A percentile compares a stretch with the other conserved stretches of the same genome.
These are phyloP conservation scores for Russula dissimulans DNA, from an alignment of 768 basidiomycete species.

Conservation along the genomic window DNA sequence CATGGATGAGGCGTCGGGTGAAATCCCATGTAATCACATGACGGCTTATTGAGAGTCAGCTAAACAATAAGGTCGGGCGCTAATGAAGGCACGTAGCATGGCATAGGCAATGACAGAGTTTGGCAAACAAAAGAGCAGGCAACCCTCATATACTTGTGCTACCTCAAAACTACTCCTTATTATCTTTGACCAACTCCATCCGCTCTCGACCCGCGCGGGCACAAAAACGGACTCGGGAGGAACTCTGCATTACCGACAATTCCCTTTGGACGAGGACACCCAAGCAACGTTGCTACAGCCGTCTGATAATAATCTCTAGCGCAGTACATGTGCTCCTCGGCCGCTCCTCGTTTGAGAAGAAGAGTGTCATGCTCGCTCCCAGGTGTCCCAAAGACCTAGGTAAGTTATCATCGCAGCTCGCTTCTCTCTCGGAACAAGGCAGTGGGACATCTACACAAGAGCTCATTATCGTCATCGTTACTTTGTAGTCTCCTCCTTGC, in stretches of 20 bases:
- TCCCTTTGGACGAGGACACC: no score
- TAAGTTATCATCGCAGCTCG: background rate
- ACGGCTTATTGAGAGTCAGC: no score
- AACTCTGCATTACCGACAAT: no score
- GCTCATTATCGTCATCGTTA: no score
- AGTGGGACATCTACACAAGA: background rate
- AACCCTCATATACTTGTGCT: slow-evolving; percentile 6
- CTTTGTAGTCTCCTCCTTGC: no score
- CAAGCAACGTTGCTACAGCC: no score
- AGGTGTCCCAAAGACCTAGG: background rate
- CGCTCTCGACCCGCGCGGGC: background rate
- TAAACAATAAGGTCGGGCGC: background rate
- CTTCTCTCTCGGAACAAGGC: background rate
- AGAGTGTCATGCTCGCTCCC: background rate
- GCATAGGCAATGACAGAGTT: slow-evolving; percentile 1
- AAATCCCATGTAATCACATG: background rate
- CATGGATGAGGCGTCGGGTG: no score
- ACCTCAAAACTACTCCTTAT: background rate
- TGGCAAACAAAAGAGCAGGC: slow-evolving; percentile 1
- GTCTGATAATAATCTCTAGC: no score
- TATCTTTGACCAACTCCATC: slow-evolving; percentile 4
- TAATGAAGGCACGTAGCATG: background rate
- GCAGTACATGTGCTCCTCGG: background rate
- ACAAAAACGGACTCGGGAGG: no score
- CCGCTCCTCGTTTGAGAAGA: background rate